Evolutionary conservation across 2,329 filamentous ascomycete genomes (phyloP).

Genomic region (Malbranchea zuffiana): DNA sequence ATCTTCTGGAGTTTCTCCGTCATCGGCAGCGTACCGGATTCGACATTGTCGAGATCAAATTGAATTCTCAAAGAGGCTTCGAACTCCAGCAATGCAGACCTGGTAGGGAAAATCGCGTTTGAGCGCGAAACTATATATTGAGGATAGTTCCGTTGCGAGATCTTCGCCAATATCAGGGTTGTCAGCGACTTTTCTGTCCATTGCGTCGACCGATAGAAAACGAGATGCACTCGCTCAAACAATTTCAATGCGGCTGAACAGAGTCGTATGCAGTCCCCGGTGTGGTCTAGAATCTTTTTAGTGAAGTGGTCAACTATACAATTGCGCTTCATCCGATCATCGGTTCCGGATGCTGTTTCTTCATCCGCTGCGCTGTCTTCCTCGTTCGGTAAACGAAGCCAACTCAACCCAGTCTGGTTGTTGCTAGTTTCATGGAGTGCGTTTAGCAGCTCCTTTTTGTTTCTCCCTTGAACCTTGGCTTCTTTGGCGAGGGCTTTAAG

Average conservation of each 20-base stretch:
- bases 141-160: conserved; percentile 77
- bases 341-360: not conserved
- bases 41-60: conserved; percentile 67
- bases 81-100: conserved; percentile 69
- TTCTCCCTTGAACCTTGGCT: conserved; percentile 75
- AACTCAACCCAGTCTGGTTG: conserved; percentile 64
- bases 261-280: conserved; percentile 75
- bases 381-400: conserved; percentile 32
- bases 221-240: conserved; percentile 87
- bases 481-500: conserved; percentile 76
- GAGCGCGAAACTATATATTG: conserved; percentile 83
- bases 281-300: conserved; percentile 62
- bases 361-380: not conserved
- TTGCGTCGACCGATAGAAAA: conserved; percentile 90
- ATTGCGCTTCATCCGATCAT: conserved; percentile 28
- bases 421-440: conserved; percentile 64
- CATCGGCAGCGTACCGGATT: conserved; percentile 61
- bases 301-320: conserved; percentile 67
- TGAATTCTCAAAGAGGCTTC: conserved; percentile 77
- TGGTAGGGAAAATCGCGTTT: conserved; percentile 73
- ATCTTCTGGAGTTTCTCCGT: conserved; percentile 57
- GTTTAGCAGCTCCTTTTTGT: conserved; percentile 66
- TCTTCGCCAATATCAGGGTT: conserved; percentile 86
- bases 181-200: conserved; percentile 97
- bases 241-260: conserved; percentile 61